phyloP scores from a whole-genome alignment of 345 rosid species.

The Eucalyptus polyanthemos region DNA sequence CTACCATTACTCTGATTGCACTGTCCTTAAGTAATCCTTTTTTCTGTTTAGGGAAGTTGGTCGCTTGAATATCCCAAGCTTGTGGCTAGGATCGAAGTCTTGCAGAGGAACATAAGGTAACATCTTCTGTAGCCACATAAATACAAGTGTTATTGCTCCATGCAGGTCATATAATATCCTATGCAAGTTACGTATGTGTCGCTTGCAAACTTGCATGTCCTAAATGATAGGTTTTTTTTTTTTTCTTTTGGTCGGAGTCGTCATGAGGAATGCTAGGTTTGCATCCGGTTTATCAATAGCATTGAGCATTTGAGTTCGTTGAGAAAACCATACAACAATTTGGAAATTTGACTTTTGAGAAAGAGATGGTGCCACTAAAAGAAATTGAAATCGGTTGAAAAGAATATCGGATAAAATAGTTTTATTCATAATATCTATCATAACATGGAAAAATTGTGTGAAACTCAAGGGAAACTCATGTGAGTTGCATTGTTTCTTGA shows the following conservation, averaged over 20 bases:
- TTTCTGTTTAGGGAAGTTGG: slow-evolving; percentile 32
- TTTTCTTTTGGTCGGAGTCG: too few relatives aligned
- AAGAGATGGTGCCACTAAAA: neutral
- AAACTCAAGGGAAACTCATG: neutral
- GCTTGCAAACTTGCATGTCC: neutral
- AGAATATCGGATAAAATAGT: neutral
- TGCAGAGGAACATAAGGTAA: slow-evolving; percentile 58
- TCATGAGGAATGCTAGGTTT: neutral
- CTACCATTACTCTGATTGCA: neutral
- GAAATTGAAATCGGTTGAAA: neutral
- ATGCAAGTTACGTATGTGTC: neutral
- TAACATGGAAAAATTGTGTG: neutral
- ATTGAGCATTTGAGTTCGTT: neutral
- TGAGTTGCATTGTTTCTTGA: neutral
- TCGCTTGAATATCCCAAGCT: slow-evolving; percentile 49
- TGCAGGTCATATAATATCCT: neutral
- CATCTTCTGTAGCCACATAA: neutral
- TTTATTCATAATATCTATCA: neutral
- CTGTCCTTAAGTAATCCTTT: neutral
- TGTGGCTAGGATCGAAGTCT: slow-evolving; percentile 36
- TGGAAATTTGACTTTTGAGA: neutral
- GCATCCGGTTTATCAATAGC: neutral
- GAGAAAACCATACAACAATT: neutral
- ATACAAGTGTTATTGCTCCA: neutral
- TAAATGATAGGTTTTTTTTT: neutral